phyloP scores from a whole-genome alignment of 345 rosid genomes.

The Gossypium raimondii region DNA sequence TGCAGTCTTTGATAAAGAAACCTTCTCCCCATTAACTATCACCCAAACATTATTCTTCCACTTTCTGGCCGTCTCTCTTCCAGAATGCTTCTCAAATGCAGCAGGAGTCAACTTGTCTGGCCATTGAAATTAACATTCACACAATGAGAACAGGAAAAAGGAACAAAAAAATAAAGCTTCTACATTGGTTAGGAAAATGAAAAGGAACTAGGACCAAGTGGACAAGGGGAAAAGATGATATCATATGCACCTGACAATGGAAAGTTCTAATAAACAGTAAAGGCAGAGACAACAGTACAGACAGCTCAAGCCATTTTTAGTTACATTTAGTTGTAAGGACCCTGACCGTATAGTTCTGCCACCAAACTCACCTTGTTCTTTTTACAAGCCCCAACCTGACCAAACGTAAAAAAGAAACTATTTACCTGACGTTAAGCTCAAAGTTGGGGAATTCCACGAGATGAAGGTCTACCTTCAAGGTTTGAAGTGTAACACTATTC shows the following conservation, averaged over 20 bases:
- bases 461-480: slow-evolving; percentile 9
- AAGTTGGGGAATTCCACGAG: slow-evolving; percentile 9
- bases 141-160: slow-evolving; percentile 24
- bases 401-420: slow-evolving; percentile 3
- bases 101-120: slow-evolving; percentile 91
- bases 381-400: slow-evolving; percentile 2
- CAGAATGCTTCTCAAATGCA: slow-evolving; percentile 99
- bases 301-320: slow-evolving; percentile 5
- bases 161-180: background rate
- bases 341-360: background rate
- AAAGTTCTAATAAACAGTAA: background rate
- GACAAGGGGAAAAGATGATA: background rate
- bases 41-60: slow-evolving; percentile 99
- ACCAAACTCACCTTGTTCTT: background rate
- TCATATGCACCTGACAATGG: slow-evolving; percentile 18
- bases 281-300: slow-evolving; percentile 15
- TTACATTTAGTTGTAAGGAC: background rate
- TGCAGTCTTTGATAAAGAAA: slow-evolving; percentile 82
- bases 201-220: background rate
- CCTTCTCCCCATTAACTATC: slow-evolving; percentile 84
- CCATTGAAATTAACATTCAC: slow-evolving; percentile 26
- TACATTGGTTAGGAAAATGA: background rate
- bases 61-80: slow-evolving; percentile 97
- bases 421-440: background rate
- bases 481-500: slow-evolving; percentile 7